Evolutionary conservation across 2,329 filamentous ascomycete genomes (phyloP).

Genomic region (Seiridium unicorne): DNA sequence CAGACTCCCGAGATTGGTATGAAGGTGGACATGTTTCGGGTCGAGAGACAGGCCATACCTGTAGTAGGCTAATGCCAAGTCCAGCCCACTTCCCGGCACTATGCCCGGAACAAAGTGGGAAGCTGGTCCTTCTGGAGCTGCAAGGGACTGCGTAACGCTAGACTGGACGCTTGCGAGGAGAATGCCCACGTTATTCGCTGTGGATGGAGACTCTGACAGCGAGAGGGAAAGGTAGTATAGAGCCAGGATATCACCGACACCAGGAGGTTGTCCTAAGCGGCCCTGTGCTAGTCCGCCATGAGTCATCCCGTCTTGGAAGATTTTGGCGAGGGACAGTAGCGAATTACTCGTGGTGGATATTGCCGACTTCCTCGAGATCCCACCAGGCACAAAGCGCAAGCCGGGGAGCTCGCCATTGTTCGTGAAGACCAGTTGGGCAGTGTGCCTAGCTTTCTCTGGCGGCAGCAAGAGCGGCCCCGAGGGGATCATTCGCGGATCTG

Average conservation of each 20-base stretch:
- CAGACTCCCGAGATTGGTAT: constrained; percentile 92
- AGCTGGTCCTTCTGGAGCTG: constrained; percentile 24
- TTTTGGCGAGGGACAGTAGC: constrained; percentile 90
- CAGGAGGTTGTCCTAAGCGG: constrained; percentile 62
- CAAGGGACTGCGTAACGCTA: constrained; percentile 32
- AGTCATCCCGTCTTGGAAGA: constrained; percentile 94
- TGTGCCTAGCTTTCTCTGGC: constrained; percentile 80
- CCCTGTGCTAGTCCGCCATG: constrained; percentile 58
- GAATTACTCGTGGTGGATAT: constrained; percentile 95
- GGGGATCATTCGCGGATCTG: constrained; percentile 28
- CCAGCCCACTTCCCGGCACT: constrained; percentile 79
- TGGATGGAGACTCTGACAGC: constrained; percentile 92
- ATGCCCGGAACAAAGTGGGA: constrained; percentile 70
- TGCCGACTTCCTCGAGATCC: constrained; percentile 72
- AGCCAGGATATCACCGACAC: constrained; percentile 88
- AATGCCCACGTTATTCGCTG: constrained; percentile 97
- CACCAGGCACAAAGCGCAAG: constrained; percentile 68
- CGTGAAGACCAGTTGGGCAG: constrained; percentile 79
- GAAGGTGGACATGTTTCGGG: constrained; percentile 86
- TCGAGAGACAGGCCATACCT: constrained; percentile 90
- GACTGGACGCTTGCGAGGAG: constrained; percentile 87
- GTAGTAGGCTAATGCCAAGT: constrained; percentile 89
- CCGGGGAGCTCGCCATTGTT: constrained; percentile 76
- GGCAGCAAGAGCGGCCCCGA: constrained; percentile 72
- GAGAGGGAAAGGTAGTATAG: constrained; percentile 95